Base-by-base conservation (phyloP, 768 basidiomycete species). In the Lactarius indigo region DNA sequence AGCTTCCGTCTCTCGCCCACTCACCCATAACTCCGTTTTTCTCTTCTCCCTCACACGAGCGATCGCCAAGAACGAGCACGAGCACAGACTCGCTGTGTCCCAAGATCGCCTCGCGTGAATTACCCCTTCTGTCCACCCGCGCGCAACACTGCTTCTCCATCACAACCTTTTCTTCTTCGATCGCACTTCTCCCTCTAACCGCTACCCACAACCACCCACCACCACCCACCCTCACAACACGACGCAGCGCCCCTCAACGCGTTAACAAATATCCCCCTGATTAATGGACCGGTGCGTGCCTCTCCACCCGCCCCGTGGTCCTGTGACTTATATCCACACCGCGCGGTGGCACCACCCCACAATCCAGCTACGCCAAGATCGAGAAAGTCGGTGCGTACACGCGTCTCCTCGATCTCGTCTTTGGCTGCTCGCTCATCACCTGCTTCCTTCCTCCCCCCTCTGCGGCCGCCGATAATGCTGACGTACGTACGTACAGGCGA, bases 311-410 rank as follows among this genome's bases (percentile, higher is more conserved):
- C 12, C 8, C 60, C 30, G 13, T 13, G 6, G 37, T 31, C 20
- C 28, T 58, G 10, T 33, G 23, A 42, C 55, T 61, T 55, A 65
- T 39, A 42, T 31, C 26, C 47, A 31, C 20, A 23, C 54, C 26
- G 28, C 35, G 23, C 26, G 30, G 54, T 61, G 59, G 55, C 59
- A 65, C 15, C 30, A 5, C 39, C 44, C 42, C 17, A 15, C 39
- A n/a, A 17, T 54, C 18, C 2, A 96, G 96, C 74, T 98, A 98
- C 78, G 90, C 92, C 69, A 97, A 96, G 85, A 87, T 98, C 72
- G 96, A 98, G 82, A 98, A 98, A 89, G 87, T 98, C 73, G 96
- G 96, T 97, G 80, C 80, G 92, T 89, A 72, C 70, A 20, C 63
- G 23, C 30, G 56, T 44, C 20, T 2, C 58, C 20, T 44, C 23